Percentiles rank a stretch among this genome's conserved stretches.
Conservation (phyloP, 305 asterid genomes). For the Solanum hybrid region DNA sequence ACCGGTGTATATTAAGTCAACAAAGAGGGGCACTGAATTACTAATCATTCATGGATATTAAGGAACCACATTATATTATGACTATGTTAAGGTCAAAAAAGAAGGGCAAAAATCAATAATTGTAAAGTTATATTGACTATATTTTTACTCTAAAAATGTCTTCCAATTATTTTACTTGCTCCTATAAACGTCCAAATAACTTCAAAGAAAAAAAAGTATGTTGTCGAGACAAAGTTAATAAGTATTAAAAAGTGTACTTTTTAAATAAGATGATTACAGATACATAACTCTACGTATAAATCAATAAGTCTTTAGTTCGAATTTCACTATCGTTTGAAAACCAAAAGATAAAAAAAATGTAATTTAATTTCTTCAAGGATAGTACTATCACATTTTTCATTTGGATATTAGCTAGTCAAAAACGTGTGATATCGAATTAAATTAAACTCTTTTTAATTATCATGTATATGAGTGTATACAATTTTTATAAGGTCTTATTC, state of each 20-base stretch:
- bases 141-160: not conserved
- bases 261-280: not conserved
- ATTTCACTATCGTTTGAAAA: not conserved
- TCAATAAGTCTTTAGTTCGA: not conserved
- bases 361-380: not conserved
- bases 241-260: not conserved
- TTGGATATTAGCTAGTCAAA: not conserved
- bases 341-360: not conserved
- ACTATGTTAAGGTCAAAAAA: not conserved
- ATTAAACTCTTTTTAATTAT: not conserved
- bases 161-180: not conserved
- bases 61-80: not conserved
- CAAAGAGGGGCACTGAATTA: not conserved
- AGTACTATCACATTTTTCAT: not conserved
- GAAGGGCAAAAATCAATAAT: not conserved
- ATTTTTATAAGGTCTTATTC: not conserved
- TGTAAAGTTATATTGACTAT: not conserved
- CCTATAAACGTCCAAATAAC: not conserved
- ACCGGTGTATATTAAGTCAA: not conserved
- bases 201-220: not conserved
- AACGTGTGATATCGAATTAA: not conserved
- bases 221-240: not conserved
- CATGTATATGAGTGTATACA: not conserved
- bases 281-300: not conserved
- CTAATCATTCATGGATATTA: not conserved